Evolutionary conservation across 768 basidiomycete genomes (phyloP).

Genomic region (Hygrocybe punicea): DNA sequence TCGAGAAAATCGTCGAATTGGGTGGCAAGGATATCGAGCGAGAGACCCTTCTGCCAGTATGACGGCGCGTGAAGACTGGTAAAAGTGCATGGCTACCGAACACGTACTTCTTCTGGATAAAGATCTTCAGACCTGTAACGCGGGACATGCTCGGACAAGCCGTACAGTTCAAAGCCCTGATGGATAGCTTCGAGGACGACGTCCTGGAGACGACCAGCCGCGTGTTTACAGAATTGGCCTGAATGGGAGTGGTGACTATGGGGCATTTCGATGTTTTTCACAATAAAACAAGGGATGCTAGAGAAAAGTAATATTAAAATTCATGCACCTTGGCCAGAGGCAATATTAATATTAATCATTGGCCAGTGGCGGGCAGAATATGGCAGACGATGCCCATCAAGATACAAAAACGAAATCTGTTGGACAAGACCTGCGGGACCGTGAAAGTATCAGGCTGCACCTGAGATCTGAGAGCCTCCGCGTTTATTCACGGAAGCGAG

Average conservation of each 20-base stretch:
- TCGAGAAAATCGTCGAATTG: conserved; percentile 73
- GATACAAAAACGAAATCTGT: too few relatives aligned
- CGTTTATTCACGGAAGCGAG: too few relatives aligned
- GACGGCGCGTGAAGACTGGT: conserved; percentile 9
- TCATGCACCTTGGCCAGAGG: too few relatives aligned
- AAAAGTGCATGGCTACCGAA: conserved; percentile 1
- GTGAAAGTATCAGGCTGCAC: too few relatives aligned
- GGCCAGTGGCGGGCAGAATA: too few relatives aligned
- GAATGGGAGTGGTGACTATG: conserved; percentile 75
- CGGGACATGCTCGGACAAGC: conserved; percentile 91
- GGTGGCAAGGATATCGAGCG: conserved; percentile 46
- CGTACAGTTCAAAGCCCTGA: conserved; percentile 76
- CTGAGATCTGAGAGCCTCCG: too few relatives aligned
- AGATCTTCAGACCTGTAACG: conserved; percentile 77
- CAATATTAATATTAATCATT: too few relatives aligned
- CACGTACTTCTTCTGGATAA: conserved; percentile 90
- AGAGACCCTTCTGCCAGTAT: conserved; percentile 49
- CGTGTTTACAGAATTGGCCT: conserved; percentile 87
- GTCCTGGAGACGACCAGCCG: conserved; percentile 72
- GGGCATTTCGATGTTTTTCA: conserved; percentile 39
- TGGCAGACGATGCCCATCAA: too few relatives aligned
- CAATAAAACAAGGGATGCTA: too few relatives aligned
- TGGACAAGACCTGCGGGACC: too few relatives aligned
- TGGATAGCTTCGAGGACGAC: conserved; percentile 77
- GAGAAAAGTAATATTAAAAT: too few relatives aligned